Percentiles rank a stretch among this genome's conserved stretches.
These are phyloP conservation scores for Tripterygium wilfordii DNA, from an alignment of 177 flowering plant genomes.

Conservation along the genomic window DNA sequence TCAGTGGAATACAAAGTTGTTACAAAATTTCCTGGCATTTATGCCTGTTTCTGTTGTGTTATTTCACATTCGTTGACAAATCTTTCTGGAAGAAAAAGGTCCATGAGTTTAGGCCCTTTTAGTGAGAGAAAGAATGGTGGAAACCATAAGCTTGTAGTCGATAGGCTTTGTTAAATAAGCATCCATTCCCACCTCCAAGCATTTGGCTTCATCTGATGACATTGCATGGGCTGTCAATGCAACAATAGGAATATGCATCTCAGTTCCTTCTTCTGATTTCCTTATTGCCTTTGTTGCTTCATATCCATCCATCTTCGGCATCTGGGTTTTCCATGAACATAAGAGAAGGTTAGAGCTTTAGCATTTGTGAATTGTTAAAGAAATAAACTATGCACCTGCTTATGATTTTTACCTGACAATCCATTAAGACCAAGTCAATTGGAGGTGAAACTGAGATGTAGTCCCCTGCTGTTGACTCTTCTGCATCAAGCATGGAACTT, in stretches of 20 bases:
- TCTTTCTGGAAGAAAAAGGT: too few relatives aligned
- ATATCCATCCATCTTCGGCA: slow-evolving; percentile 99
- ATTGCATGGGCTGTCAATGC: slow-evolving; percentile 98
- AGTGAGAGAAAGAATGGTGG: slow-evolving; percentile 84
- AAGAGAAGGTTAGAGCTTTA: slow-evolving; percentile 1
- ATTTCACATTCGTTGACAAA: too few relatives aligned
- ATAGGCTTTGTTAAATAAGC: slow-evolving; percentile 96
- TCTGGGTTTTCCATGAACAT: slow-evolving; percentile 46
- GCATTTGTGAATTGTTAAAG: too few relatives aligned
- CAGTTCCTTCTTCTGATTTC: slow-evolving; percentile 57
- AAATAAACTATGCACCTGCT: neutral
- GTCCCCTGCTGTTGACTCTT: slow-evolving; percentile 24
- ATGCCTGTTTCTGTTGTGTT: too few relatives aligned
- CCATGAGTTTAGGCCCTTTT: too few relatives aligned
- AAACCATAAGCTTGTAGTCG: slow-evolving; percentile 80
- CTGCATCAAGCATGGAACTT: slow-evolving; percentile 24
- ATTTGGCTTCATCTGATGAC: slow-evolving; percentile 94
- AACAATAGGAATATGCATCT: slow-evolving; percentile 75
- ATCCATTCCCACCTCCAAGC: slow-evolving; percentile 97
- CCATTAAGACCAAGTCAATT: slow-evolving; percentile 90
- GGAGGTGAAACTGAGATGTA: slow-evolving; percentile 23
- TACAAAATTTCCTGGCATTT: too few relatives aligned
- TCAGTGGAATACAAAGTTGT: too few relatives aligned
- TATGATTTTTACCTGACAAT: slow-evolving; percentile 60
- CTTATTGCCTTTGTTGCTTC: slow-evolving; percentile 93